Base-by-base conservation (phyloP, 2,329 filamentous ascomycete species). In the Chaetomiaceae sp. region DNA sequence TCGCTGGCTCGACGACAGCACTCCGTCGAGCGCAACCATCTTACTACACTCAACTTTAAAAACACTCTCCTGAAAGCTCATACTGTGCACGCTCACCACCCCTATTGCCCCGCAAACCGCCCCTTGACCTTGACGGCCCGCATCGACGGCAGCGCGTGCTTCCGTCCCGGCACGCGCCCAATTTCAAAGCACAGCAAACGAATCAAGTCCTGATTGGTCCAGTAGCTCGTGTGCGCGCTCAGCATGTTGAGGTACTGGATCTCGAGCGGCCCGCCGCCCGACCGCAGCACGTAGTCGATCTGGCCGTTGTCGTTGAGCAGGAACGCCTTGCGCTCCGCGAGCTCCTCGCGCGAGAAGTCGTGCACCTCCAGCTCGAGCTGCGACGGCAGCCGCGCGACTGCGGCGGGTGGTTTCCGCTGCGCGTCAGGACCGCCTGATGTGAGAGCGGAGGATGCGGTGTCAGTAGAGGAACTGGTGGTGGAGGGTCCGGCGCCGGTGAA, bases 211-310 rank as follows among this genome's bases (percentile, higher is more conserved):
- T 73, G 78, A 58, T 86, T 82, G 2, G 81, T 76, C 93, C 93
- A 98, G 65, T 98, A 98, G 62, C 86, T 91, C 46, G 87, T 89
- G 65, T 98, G 93, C 8, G 93, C 93, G 47, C 88, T 87, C 45
- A 98, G 69, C 93, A 98, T 98, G 56, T 95, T 96, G 29, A 97
- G 68, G 62, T 98, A 98, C 66, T 97, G 90, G 19, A 96, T 89
- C 65, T 95, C 93, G 29, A 98, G 71, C 4, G 90, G 84, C 0
- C 93, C 93, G 2, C 87, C 85, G 0, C 88, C 86, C 7, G 88
- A 89, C 39, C 81, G 81, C 39, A 98, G 70, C 58, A 84, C 94
- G 66, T 81, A 98, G 63, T 98, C 93, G 33, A 98, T 83, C 66
- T 98, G 93, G 0, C 90, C 91, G 55, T 97, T 97, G 58, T 98